phyloP scores from a whole-genome alignment of 176 grass and related monocot genomes.

The Rhipidocladum racemiflorum region DNA sequence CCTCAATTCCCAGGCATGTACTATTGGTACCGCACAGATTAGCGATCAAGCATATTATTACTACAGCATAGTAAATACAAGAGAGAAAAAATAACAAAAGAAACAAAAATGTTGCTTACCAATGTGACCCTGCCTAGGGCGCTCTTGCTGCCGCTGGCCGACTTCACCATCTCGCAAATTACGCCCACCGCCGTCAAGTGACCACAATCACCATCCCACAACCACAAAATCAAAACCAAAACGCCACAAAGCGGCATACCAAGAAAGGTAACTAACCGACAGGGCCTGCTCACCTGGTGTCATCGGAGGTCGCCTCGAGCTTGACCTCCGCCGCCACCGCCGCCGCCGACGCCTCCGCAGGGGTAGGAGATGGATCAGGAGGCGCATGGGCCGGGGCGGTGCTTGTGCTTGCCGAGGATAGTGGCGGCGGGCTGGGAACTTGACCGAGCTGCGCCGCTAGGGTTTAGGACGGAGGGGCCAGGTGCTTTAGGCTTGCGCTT shows the following conservation, averaged over 20 bases:
- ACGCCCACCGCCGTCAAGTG: slow-evolving; percentile 84
- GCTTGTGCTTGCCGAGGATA: slow-evolving; percentile 42
- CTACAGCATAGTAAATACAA: not conserved
- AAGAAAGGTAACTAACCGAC: not conserved
- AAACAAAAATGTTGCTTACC: slow-evolving; percentile 37
- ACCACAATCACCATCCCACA: not conserved
- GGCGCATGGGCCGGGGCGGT: slow-evolving; percentile 10
- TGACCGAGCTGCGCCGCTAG: slow-evolving; percentile 81
- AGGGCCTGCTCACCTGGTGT: slow-evolving; percentile 47
- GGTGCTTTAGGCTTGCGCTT: slow-evolving; percentile 36
- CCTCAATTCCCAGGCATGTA: not conserved
- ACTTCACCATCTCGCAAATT: slow-evolving; percentile 98
- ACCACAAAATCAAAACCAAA: slow-evolving; percentile 15
- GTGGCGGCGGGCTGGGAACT: slow-evolving; percentile 45
- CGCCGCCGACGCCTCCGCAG: no score
- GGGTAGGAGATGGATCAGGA: slow-evolving; percentile 12
- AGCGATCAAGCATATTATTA: not conserved
- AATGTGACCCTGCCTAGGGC: slow-evolving; percentile 80
- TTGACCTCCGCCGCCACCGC: not conserved
- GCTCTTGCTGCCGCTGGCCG: slow-evolving; percentile 60
- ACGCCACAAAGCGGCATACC: slow-evolving; percentile 17
- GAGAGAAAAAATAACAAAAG: not conserved
- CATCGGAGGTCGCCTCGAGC: slow-evolving; percentile 63
- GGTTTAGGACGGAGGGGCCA: slow-evolving; percentile 44
- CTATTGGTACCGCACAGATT: not conserved